These are phyloP conservation scores for Backusella luteola DNA, from an alignment of 192 early-diverging fungal species.

Conservation along the genomic window DNA sequence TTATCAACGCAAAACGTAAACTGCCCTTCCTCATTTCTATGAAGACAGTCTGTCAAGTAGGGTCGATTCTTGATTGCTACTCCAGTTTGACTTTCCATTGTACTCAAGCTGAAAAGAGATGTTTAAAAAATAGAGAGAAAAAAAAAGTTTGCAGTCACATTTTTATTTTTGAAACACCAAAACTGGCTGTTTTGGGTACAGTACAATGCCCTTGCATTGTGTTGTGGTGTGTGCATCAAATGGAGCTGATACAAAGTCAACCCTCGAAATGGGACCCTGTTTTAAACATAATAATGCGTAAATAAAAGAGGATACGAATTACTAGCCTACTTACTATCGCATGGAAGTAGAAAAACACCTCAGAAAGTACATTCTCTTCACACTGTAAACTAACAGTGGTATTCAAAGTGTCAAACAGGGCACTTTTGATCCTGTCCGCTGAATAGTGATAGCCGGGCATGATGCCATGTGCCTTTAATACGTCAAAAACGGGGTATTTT, in stretches of 20 bases:
- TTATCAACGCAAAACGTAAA: neutral
- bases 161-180: conserved; percentile 3
- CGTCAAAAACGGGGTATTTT: neutral
- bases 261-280: neutral
- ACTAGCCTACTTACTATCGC: neutral
- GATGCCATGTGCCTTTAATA: neutral
- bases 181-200: neutral
- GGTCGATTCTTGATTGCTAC: neutral
- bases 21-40: neutral
- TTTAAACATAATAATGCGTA: neutral
- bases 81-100: neutral
- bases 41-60: neutral
- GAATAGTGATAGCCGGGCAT: neutral
- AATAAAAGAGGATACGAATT: too few species aligned
- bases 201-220: neutral
- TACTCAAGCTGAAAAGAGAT: neutral
- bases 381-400: neutral
- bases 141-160: neutral
- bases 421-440: neutral
- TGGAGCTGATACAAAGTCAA: neutral
- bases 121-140: neutral
- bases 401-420: neutral
- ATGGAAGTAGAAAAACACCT: neutral
- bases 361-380: neutral
- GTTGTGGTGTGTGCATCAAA: neutral